Evolutionary conservation across 179 eudicot species (phyloP).

Genomic region (Vitellaria paradoxa): DNA sequence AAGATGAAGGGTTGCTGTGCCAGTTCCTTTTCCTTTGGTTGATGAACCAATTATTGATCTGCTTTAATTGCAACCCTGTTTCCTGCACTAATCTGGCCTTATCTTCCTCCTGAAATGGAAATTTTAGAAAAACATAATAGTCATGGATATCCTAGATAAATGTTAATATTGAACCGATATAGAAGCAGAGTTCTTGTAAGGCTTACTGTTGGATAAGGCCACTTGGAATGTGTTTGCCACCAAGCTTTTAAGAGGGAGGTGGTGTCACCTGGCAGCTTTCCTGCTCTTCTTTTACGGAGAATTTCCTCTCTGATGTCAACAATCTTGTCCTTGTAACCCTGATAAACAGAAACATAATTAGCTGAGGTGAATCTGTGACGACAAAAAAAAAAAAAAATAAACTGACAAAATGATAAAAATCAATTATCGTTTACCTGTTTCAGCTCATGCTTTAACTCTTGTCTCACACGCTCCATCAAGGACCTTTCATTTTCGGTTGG

Average conservation of each 20-base stretch:
- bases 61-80: slow-evolving; percentile 75
- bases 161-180: neutral
- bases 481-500: slow-evolving; percentile 77
- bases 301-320: slow-evolving; percentile 77
- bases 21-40: slow-evolving; percentile 80
- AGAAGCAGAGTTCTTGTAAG: neutral
- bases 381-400: too few species aligned
- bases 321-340: slow-evolving; percentile 77
- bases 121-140: neutral
- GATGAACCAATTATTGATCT: slow-evolving; percentile 83
- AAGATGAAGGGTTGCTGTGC: slow-evolving; percentile 71
- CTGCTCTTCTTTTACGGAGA: slow-evolving; percentile 73
- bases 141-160: too few species aligned
- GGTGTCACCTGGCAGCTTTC: slow-evolving; percentile 78
- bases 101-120: slow-evolving; percentile 61
- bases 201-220: slow-evolving; percentile 81
- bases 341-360: slow-evolving; percentile 7
- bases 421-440: slow-evolving; percentile 48
- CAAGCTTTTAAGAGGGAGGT: slow-evolving; percentile 73
- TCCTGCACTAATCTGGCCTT: slow-evolving; percentile 76
- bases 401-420: neutral
- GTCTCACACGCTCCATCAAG: slow-evolving; percentile 82
- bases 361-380: neutral
- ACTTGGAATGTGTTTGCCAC: slow-evolving; percentile 85
- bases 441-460: slow-evolving; percentile 74